These are phyloP conservation scores for Fraxinus anomala DNA, from an alignment of 257 asterid genomes.

Conservation along the genomic window DNA sequence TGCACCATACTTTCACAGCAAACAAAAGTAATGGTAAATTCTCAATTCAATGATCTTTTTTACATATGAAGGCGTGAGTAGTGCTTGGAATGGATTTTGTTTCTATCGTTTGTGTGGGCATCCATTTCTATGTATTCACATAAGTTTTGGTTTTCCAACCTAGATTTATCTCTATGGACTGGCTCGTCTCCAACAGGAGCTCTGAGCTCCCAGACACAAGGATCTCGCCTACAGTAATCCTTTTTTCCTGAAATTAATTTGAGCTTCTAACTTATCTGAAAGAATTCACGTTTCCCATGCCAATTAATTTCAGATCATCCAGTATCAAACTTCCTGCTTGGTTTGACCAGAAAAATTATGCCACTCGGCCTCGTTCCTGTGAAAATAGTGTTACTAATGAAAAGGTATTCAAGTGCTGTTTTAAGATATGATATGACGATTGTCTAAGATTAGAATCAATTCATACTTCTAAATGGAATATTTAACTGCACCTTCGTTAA, in stretches of 20 bases:
- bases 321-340: slow-evolving; percentile 39
- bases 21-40: slow-evolving; percentile 39
- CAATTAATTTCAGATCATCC: slow-evolving; percentile 33
- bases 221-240: slow-evolving; percentile 38
- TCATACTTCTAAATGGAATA: background rate
- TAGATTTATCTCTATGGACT: slow-evolving; percentile 48
- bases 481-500: slow-evolving; percentile 5
- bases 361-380: slow-evolving; percentile 34
- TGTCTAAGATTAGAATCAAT: slow-evolving; percentile 7
- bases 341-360: slow-evolving; percentile 36
- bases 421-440: background rate
- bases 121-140: background rate
- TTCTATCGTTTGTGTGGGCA: background rate
- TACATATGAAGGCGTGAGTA: background rate
- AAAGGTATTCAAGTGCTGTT: slow-evolving; percentile 44
- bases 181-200: slow-evolving; percentile 34
- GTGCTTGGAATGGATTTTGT: slow-evolving; percentile 7
- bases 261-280: slow-evolving; percentile 7
- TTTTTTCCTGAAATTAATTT: background rate
- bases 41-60: slow-evolving; percentile 10
- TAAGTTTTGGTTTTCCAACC: slow-evolving; percentile 22
- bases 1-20: slow-evolving; percentile 29
- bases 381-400: slow-evolving; percentile 24
- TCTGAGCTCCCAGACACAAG: slow-evolving; percentile 34
- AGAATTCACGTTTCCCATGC: slow-evolving; percentile 22